Evolutionary conservation across 129 eudicot species (phyloP), one percentile per base, ranked within the genome.

Genomic region (Flaveria brownii): DNA sequence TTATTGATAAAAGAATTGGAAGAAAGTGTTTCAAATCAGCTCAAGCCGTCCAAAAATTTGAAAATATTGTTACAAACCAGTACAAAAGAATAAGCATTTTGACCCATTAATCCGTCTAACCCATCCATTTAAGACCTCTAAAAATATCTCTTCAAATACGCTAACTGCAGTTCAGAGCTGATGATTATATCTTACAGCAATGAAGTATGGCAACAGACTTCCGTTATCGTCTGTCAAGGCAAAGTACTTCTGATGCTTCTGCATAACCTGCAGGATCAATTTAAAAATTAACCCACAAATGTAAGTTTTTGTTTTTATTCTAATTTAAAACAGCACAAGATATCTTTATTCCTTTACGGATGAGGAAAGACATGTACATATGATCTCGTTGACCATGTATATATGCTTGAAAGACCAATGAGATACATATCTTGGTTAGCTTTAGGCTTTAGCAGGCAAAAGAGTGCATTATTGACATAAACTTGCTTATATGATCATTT

Each of bases 201-300:
- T 84, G 84, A 94, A 94, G 82, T 91, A 86, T 4, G 99, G 97
- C 83, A 94, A 81, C 68, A 94, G 88, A 65, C 73, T 84, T 81
- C 90, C 96, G 7, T 82, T 64, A 61, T 77, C 67, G 81, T 89
- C 90, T 23, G 97, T 87, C 71, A 91, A 54, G 20, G 94, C 97
- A 86, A 94, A 91, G 80, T 91, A 94, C 74, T 94, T 94, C 84
- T 94, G 99, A 84, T 94, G 99, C 94, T 94, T 94, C 83, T 94
- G 97, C 99, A 94, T 94, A 68, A 94, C 99, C 99, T 94, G 86
- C 90, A 88, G 13, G 42, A 82, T 68, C 12, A 50, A 9, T 60
- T 57, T 33, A 33, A 17, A 41, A 43, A 54, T 4, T 22, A 41
- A 68, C 9, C 30, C 16, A 47, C 6, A 46, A 57, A 45, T 28